Conservation (phyloP, 768 basidiomycete species). For the Megacollybia marginata region DNA sequence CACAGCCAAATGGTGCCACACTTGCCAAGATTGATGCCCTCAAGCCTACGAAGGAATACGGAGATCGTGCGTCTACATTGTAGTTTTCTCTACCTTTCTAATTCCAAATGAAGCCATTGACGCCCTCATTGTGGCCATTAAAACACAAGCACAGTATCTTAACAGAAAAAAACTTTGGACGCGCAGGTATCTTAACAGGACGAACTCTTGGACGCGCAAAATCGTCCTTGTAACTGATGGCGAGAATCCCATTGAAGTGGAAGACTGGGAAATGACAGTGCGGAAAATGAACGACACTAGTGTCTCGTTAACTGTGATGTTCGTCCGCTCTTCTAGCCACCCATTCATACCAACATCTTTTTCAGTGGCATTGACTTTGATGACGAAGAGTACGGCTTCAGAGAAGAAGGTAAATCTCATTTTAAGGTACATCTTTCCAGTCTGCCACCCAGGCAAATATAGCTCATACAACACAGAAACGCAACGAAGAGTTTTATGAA, state of each 20-base stretch:
- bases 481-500: conserved; percentile 69
- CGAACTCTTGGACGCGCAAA: too few species aligned
- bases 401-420: conserved; percentile 59
- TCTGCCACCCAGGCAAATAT: not conserved
- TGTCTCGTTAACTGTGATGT: conserved; percentile 70
- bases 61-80: conserved; percentile 51
- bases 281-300: conserved; percentile 54
- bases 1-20: conserved; percentile 55
- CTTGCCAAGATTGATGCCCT: conserved; percentile 61
- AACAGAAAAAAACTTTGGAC: conserved; percentile 76
- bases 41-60: conserved; percentile 43
- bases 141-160: conserved; percentile 67
- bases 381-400: conserved; percentile 56
- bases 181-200: too few species aligned
- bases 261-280: conserved; percentile 68
- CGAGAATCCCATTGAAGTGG: conserved; percentile 62
- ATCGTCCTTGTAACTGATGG: conserved; percentile 83
- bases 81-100: not conserved
- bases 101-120: conserved; percentile 56
- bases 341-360: not conserved
- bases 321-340: conserved; percentile 8
- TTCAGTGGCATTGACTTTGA: conserved; percentile 84
- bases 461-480: too few species aligned
- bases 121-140: conserved; percentile 78
- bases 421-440: conserved; percentile 51